Evolutionary conservation across 164 flowering plant species (phyloP).

Genomic region (Cinnamomum micranthum): DNA sequence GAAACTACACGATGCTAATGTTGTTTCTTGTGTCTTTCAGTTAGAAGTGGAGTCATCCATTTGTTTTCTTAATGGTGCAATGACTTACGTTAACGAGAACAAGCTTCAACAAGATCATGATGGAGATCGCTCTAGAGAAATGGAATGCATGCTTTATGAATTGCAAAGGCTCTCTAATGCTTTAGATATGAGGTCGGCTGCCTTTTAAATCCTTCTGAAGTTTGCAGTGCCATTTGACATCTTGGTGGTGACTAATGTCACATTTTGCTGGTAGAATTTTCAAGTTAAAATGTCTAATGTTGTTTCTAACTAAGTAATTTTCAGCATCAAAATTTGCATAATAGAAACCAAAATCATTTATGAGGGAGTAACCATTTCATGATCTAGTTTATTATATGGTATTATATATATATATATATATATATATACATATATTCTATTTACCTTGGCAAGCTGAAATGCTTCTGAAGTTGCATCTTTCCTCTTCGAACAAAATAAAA

Average conservation of each 20-base stretch:
- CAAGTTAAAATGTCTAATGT: too few relatives aligned
- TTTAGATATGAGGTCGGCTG: slow-evolving; percentile 15
- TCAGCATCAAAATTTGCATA: too few relatives aligned
- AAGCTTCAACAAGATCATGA: slow-evolving; percentile 1
- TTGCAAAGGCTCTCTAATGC: slow-evolving; percentile 18
- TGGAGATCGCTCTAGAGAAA: slow-evolving; percentile 8
- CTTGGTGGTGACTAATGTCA: not conserved
- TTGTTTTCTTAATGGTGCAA: slow-evolving; percentile 17
- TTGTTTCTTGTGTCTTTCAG: slow-evolving; percentile 11
- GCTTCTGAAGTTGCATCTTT: too few relatives aligned
- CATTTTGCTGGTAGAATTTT: not conserved
- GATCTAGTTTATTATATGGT: too few relatives aligned
- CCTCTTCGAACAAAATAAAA: too few relatives aligned
- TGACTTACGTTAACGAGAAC: not conserved
- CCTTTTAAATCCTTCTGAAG: not conserved
- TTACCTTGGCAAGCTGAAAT: too few relatives aligned
- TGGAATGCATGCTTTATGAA: slow-evolving; percentile 15
- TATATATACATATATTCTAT: too few relatives aligned
- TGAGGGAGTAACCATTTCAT: too few relatives aligned
- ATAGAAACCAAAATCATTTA: too few relatives aligned
- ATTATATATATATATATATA: too few relatives aligned
- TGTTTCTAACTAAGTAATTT: too few relatives aligned
- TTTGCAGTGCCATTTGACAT: not conserved
- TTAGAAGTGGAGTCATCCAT: slow-evolving; percentile 15
- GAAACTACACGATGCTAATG: not conserved